Base-by-base conservation (phyloP, 768 basidiomycete genomes). In the Leccinum uliginosum region DNA sequence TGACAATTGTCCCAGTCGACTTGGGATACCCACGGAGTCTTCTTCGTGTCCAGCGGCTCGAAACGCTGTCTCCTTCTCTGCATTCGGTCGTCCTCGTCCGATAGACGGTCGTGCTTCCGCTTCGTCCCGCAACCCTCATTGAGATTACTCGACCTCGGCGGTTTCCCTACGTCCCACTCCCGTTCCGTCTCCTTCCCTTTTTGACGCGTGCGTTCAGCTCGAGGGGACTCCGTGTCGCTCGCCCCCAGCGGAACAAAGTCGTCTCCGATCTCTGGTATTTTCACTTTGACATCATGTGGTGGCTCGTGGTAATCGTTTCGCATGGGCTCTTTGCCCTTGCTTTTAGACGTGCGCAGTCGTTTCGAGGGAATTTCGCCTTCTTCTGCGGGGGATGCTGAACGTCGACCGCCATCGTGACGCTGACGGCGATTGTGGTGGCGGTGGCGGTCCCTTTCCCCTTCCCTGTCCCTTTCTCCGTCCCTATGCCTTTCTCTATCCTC, bases 1-100 rank as follows among this genome's bases (percentile, higher is more conserved):
- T 74, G 76, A 69, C 90, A 90, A 6, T 72, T 67, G 12, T 87
- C 80, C 86, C 89, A 89, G 61, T 92, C 82, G 9, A 93, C 77
- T 8, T 80, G 70, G 12, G 73, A 71, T 10, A 84, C 75, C 95
- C 94, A 97, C 15, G 90, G 80, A 26, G 75, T 78, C 63, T 79
- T 82, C 54, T 82, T 81, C 23, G 78, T 77, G 17, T 80, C 73
- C 9, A 80, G 80, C 48, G 82, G 74, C 50, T 76, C 65, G 30
- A 80, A 73, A 63, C 82, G 80, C 63, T 79, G 81, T 80, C 73
- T 73, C 82, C 62, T 73, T 78, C 79, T 19, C 75, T 58, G 23
- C 17, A 32, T 48, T 27, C 59, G 58, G 19, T 60, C 80, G 58
- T 84, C 83, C 55, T 35, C 44, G 3, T 45, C 23, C 51, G 76